phyloP scores from a whole-genome alignment of 371 early-diverging fungal genomes.

The Syncephalastrum monosporum region DNA sequence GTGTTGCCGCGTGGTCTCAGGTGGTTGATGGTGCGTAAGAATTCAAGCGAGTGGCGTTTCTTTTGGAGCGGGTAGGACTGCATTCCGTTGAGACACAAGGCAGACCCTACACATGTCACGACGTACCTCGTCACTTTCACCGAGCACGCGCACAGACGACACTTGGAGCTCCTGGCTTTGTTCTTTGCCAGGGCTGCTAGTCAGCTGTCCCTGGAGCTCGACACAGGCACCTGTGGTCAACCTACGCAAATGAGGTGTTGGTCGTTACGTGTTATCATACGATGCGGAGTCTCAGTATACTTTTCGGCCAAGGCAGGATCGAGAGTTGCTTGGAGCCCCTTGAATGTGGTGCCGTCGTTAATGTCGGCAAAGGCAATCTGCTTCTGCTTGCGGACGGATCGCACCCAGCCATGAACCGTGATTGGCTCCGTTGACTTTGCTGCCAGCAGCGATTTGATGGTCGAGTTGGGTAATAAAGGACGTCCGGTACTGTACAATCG shows the following conservation, averaged over 20 bases:
- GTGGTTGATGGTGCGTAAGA: conserved; percentile 77
- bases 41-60: conserved; percentile 78
- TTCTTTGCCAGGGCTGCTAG: conserved; percentile 68
- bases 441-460: conserved; percentile 12
- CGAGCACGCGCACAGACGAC: conserved; percentile 53
- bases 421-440: conserved; percentile 8
- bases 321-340: conserved; percentile 76
- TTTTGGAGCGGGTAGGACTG: conserved; percentile 89
- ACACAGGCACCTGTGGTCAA: conserved; percentile 74
- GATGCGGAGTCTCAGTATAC: conserved; percentile 17
- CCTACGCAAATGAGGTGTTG: conserved; percentile 24
- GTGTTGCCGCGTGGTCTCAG: conserved; percentile 79
- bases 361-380: conserved; percentile 72
- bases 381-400: conserved; percentile 81
- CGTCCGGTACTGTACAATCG: conserved; percentile 6
- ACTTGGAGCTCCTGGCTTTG: conserved; percentile 78
- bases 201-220: conserved; percentile 61
- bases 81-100: background rate
- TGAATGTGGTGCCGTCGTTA: conserved; percentile 72
- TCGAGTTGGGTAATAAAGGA: conserved; percentile 8
- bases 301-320: conserved; percentile 51
- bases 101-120: background rate
- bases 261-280: background rate
- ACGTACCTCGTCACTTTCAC: conserved; percentile 63
- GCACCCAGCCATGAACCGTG: conserved; percentile 79